Conservation (phyloP, 768 basidiomycete species). For the Sporobolomyces phaffii region DNA sequence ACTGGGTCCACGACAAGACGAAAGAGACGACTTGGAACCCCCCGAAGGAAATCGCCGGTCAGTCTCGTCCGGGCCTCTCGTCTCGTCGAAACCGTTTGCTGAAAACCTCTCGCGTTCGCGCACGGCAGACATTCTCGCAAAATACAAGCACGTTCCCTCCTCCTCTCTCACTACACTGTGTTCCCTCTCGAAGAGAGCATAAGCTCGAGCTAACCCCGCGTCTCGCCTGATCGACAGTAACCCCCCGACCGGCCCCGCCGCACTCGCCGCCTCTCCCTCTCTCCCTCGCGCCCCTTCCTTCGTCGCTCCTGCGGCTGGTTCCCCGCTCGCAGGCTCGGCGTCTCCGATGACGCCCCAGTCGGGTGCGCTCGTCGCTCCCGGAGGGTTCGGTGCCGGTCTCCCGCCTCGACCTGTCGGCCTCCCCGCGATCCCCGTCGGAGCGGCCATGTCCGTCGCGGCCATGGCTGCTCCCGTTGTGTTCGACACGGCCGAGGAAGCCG, state of each 20-base stretch:
- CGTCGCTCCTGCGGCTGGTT: conserved; percentile 5
- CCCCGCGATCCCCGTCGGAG: conserved; percentile 22
- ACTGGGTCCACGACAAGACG: conserved; percentile 61
- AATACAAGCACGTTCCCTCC: conserved; percentile 42
- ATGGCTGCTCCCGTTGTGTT: conserved; percentile 69
- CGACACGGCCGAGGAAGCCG: conserved; percentile 75
- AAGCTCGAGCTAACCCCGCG: background rate
- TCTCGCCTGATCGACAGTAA: background rate
- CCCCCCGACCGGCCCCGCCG: background rate
- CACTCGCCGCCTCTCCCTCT: conserved; percentile 5
- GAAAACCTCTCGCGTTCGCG: too few species aligned
- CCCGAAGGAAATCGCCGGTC: conserved; percentile 72
- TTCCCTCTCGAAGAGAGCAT: background rate
- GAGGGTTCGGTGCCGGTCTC: conserved; percentile 32
- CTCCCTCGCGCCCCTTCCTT: conserved; percentile 27
- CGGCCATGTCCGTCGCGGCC: conserved; percentile 21
- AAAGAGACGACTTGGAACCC: conserved; percentile 98
- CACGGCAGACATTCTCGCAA: conserved; percentile 43
- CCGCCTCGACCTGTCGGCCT: conserved; percentile 16
- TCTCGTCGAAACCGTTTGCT: too few species aligned
- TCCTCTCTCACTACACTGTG: too few species aligned
- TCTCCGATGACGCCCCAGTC: conserved; percentile 22
- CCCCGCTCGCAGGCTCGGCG: conserved; percentile 1
- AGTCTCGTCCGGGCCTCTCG: too few species aligned
- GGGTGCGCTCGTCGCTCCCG: conserved; percentile 31